phyloP scores from a whole-genome alignment of 2,329 filamentous ascomycete genomes.

The Scleromitrula shiraiana region DNA sequence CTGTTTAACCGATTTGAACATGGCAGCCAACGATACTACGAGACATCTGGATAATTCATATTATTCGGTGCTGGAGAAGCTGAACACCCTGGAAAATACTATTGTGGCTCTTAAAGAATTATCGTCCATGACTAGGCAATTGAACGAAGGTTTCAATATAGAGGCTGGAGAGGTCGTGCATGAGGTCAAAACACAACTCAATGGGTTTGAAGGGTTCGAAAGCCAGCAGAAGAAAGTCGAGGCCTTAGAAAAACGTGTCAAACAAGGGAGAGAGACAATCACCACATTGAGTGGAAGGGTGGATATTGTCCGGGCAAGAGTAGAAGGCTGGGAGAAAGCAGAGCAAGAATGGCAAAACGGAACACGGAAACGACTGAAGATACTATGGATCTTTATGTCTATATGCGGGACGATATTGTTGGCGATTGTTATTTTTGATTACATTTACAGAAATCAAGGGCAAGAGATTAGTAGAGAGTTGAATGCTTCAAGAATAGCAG shows the following conservation, averaged over 20 bases:
- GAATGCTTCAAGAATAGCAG: conserved; percentile 15
- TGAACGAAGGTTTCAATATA: conserved; percentile 49
- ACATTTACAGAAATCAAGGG: conserved; percentile 10
- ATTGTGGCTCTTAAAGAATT: conserved; percentile 59
- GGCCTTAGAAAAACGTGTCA: conserved; percentile 53
- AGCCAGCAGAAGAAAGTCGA: conserved; percentile 57
- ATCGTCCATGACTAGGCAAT: conserved; percentile 50
- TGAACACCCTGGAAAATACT: conserved; percentile 54
- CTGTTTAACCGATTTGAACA: conserved; percentile 45
- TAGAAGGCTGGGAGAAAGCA: conserved; percentile 59
- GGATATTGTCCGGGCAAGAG: conserved; percentile 51
- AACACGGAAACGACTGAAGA: conserved; percentile 53
- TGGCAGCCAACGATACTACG: conserved; percentile 54
- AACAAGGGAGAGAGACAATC: conserved; percentile 50
- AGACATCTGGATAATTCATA: conserved; percentile 66
- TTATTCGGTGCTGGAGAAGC: conserved; percentile 63
- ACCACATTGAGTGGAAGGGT: conserved; percentile 54
- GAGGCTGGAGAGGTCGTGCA: conserved; percentile 51
- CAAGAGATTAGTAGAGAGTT: conserved; percentile 10
- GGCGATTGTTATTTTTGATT: conserved; percentile 33
- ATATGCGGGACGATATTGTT: conserved; percentile 37
- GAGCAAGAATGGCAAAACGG: conserved; percentile 62
- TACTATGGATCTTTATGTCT: conserved; percentile 54
- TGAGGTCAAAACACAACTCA: conserved; percentile 48
- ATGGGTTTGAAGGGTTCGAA: conserved; percentile 53